Percentiles rank a stretch among this genome's conserved stretches.
These are phyloP conservation scores for Apiospora arundinis DNA, from an alignment of 2,329 filamentous ascomycete genomes.

Conservation along the genomic window DNA sequence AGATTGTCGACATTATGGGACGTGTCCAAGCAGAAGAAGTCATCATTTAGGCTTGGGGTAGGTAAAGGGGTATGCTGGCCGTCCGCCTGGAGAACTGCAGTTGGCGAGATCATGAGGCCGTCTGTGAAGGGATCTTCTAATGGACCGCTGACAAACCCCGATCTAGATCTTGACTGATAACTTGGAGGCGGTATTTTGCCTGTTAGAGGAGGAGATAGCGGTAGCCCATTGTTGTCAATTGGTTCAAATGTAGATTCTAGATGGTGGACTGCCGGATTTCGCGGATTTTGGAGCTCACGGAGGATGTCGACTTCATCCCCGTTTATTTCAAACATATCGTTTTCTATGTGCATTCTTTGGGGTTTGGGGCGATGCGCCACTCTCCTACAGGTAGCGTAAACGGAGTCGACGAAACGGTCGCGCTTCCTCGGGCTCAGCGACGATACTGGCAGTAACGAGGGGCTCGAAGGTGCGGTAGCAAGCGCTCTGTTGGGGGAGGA, in stretches of 20 bases:
- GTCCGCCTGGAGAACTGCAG: not conserved
- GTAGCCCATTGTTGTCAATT: slow-evolving; percentile 33
- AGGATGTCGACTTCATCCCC: slow-evolving; percentile 2
- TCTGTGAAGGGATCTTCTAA: slow-evolving; percentile 40
- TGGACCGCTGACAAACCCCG: slow-evolving; percentile 37
- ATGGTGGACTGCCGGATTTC: slow-evolving; percentile 28
- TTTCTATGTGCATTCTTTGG: slow-evolving; percentile 21
- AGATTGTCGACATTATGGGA: slow-evolving; percentile 28
- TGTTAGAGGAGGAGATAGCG: slow-evolving; percentile 39
- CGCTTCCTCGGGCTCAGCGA: slow-evolving; percentile 36
- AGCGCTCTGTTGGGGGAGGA: slow-evolving; percentile 32
- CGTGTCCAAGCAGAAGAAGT: slow-evolving; percentile 31
- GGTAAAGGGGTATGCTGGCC: not conserved
- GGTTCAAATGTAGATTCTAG: slow-evolving; percentile 30
- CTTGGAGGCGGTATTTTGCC: slow-evolving; percentile 34
- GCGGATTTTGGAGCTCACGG: slow-evolving; percentile 20
- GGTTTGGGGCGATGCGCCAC: slow-evolving; percentile 33
- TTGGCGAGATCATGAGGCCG: not conserved
- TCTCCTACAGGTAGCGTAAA: slow-evolving; percentile 37
- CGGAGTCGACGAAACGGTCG: slow-evolving; percentile 35
- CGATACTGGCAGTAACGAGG: slow-evolving; percentile 34
- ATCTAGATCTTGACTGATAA: slow-evolving; percentile 25
- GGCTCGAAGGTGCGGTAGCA: slow-evolving; percentile 35
- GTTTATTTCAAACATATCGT: not conserved
- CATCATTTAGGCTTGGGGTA: slow-evolving; percentile 8